phyloP scores from a whole-genome alignment of 331 rosid species.

The Prunus yedoensis region DNA sequence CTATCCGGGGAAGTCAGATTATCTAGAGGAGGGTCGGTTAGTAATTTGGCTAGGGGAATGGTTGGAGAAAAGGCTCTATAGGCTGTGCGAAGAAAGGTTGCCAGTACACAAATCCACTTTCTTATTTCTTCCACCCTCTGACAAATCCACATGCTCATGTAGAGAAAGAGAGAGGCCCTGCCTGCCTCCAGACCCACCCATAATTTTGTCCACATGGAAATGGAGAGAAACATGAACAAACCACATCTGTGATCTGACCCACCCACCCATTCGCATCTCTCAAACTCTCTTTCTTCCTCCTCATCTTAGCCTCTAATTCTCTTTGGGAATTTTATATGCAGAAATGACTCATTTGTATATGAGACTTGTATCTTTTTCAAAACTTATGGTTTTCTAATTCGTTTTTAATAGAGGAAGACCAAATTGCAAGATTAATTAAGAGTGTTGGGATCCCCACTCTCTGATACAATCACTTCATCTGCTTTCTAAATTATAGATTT shows the following conservation, averaged over 20 bases:
- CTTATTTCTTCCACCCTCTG: conserved; percentile 44
- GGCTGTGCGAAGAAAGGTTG: conserved; percentile 16
- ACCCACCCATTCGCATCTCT: conserved; percentile 30
- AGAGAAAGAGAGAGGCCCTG: conserved; percentile 33
- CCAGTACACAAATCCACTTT: conserved; percentile 44
- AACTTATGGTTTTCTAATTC: not conserved
- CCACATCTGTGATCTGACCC: conserved; percentile 35
- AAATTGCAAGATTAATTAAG: not conserved
- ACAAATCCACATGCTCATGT: conserved; percentile 72
- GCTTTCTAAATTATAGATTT: not conserved
- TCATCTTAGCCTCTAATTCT: not conserved
- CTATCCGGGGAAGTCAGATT: not conserved
- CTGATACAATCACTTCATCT: no score
- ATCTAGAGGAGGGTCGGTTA: conserved; percentile 7
- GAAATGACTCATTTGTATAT: not conserved
- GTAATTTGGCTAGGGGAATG: not conserved
- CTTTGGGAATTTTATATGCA: not conserved
- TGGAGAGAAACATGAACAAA: conserved; percentile 33
- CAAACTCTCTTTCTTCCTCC: not conserved
- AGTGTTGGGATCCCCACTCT: conserved; percentile 15
- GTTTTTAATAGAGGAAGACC: not conserved
- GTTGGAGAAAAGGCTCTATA: not conserved
- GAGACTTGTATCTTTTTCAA: not conserved
- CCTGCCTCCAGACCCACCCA: conserved; percentile 48
- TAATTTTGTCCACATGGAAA: conserved; percentile 68